Base-by-base conservation (phyloP, 169 alveolate genomes). In the Fabrea salina region DNA sequence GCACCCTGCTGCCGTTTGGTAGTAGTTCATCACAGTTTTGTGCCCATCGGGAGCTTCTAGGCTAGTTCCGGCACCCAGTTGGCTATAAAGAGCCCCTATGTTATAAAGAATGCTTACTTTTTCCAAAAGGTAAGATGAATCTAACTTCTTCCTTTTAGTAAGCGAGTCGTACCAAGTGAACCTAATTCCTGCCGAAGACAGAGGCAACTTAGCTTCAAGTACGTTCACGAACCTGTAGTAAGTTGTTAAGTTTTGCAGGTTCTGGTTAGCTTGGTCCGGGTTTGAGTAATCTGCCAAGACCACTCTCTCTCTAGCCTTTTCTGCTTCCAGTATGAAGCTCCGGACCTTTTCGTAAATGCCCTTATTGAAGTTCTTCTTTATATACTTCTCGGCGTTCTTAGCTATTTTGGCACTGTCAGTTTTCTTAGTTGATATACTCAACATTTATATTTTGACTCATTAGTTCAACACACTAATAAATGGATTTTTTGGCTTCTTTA, bases 31-130 rank as follows among this genome's bases (percentile, higher is more conserved):
- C 30, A 71, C 81, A n/a, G 22, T 27, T 39, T 74, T 74, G 37
- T 53, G 68, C 27, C 57, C 81, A 27, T 74, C 71, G 27, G 44
- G 30, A 4, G 51, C 11, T 3, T 32, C 8, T 27, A 74, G 32
- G 72, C 40, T 30, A 32, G 32, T 70, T 30, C 35, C 68, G 32
- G 51, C 58, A 19, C 81, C 81, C 44, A 19, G 71, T 3, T 35
- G 25, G 72, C 71, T 74, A 56, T 74, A 74, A 13, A 40, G 41
- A 53, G 71, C 71, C 16, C 72, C 81, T 19, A 74, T 50, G 72
- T 74, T 74, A 22, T 53, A 74, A 13, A 74, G 25, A 51, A 74
- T 32, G 54, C 81, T 30, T 11, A 19, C 27, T 53, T 53, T 50
- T 74, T 74, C 81, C 33, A 74, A 22, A 8, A 13, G 5, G 54